Percentiles rank a stretch among this genome's conserved stretches.
Evolutionary conservation across 257 asterid genomes (phyloP).

Genomic region (Paraleonurus japonicus): DNA sequence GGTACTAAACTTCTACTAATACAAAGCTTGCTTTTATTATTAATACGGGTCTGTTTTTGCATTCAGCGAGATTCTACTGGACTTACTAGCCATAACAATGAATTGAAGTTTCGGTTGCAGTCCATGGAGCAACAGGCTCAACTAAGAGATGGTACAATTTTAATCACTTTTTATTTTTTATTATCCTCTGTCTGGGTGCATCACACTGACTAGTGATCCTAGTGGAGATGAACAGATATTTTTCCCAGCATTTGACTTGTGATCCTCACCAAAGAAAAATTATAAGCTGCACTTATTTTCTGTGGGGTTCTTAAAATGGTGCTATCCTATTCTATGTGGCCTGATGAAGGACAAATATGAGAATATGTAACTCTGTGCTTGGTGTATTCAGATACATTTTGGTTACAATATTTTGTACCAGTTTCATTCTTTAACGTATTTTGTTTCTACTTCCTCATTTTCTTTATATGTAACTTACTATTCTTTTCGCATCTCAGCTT

Average conservation of each 20-base stretch:
- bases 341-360: background rate
- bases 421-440: no score
- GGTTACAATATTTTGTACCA: no score
- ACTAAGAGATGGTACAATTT: constrained; percentile 59
- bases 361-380: background rate
- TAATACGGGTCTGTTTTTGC: constrained; percentile 18
- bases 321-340: background rate
- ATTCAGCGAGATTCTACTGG: constrained; percentile 66
- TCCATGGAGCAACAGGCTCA: constrained; percentile 86
- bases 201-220: background rate
- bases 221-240: background rate
- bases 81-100: constrained; percentile 58
- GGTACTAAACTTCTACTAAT: background rate
- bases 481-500: constrained; percentile 44
- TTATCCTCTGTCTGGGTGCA: background rate
- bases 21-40: background rate
- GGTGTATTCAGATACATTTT: background rate
- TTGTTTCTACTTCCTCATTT: background rate
- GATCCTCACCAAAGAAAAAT: background rate
- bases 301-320: background rate
- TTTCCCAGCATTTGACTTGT: background rate
- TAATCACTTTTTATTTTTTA: background rate
- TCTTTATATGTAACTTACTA: background rate
- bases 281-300: background rate
- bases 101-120: constrained; percentile 71